Conservation (phyloP, 139 green algal species). For the Zygnema circumcarinatum region DNA sequence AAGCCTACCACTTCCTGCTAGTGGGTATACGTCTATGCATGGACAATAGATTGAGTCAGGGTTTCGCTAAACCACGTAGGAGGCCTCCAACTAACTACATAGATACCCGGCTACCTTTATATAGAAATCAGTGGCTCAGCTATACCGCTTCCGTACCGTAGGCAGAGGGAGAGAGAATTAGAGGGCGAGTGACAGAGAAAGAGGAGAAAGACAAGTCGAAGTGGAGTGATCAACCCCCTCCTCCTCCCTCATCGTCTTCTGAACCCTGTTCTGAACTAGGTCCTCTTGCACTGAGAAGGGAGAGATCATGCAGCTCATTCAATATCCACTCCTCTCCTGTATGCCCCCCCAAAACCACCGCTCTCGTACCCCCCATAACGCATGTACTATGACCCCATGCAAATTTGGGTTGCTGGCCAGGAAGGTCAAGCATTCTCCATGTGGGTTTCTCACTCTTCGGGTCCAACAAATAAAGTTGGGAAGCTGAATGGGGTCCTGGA, state of each 20-base stretch:
- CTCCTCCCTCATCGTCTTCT: not conserved
- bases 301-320: constrained; percentile 59
- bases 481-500: not conserved
- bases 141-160: no score
- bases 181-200: not conserved
- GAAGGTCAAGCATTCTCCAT: constrained; percentile 39
- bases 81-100: no score
- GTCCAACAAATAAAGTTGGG: constrained; percentile 46
- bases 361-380: constrained; percentile 36
- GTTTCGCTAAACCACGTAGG: no score
- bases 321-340: constrained; percentile 55
- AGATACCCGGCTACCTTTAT: no score
- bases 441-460: constrained; percentile 26
- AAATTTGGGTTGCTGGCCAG: constrained; percentile 23
- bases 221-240: not conserved
- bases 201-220: not conserved
- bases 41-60: no score
- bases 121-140: no score
- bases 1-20: no score
- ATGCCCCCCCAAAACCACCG: constrained; percentile 48
- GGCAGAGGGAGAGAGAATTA: no score
- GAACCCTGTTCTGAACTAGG: not conserved
- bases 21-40: no score
- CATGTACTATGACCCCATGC: constrained; percentile 59
- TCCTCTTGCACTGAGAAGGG: not conserved